phyloP scores from a whole-genome alignment of 768 basidiomycete species.

The Boletus tomentosulus region DNA sequence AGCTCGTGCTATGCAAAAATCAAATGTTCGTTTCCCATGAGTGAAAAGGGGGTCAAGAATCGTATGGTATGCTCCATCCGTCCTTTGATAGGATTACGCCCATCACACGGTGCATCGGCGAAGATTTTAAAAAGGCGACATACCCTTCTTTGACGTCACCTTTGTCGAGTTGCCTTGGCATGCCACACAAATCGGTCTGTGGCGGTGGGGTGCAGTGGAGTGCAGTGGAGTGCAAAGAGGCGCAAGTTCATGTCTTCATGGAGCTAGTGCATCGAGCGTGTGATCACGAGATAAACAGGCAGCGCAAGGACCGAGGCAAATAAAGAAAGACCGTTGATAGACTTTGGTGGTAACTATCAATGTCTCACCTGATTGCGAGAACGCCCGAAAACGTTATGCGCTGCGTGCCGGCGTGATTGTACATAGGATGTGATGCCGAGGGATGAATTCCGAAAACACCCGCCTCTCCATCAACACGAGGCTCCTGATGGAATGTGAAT shows the following conservation, averaged over 20 bases:
- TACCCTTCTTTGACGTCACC: not conserved
- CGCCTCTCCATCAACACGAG: not conserved
- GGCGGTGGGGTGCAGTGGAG: not conserved
- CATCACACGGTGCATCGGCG: not conserved
- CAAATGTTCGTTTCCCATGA: not conserved
- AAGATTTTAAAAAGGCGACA: not conserved
- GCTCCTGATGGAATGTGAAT: constrained; percentile 1
- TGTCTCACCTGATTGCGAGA: not conserved
- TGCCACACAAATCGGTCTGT: not conserved
- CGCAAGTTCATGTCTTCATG: not conserved
- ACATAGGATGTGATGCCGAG: not conserved
- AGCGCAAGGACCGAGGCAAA: not conserved
- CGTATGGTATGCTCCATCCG: not conserved
- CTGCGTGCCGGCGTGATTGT: not conserved
- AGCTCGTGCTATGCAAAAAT: not conserved
- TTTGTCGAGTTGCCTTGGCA: not conserved
- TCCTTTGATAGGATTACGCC: not conserved
- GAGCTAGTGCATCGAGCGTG: not conserved
- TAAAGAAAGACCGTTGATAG: not conserved
- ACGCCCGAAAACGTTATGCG: not conserved
- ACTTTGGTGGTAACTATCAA: not conserved
- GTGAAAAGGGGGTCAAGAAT: not conserved
- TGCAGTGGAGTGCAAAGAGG: not conserved
- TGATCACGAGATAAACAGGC: not conserved
- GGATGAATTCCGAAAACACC: not conserved